Percentiles rank a stretch among this genome's conserved stretches.
Evolutionary conservation across 2,329 filamentous ascomycete genomes (phyloP).

Genomic region (Fusarium poae): DNA sequence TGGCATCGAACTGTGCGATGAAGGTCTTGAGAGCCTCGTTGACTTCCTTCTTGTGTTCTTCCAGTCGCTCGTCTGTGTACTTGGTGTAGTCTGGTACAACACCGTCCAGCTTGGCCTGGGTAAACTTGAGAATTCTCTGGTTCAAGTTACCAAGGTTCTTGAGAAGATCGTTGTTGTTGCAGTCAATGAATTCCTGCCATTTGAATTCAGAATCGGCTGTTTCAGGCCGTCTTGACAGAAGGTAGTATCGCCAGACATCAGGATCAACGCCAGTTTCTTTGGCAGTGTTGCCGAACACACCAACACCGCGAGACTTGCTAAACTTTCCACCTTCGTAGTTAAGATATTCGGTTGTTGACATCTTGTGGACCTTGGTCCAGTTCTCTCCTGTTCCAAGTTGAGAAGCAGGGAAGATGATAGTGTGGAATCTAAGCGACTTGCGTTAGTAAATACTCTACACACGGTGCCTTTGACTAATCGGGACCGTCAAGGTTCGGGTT

Average conservation of each 20-base stretch:
- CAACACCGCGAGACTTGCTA: conserved; percentile 88
- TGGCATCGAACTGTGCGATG: conserved; percentile 75
- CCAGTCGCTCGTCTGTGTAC: conserved; percentile 68
- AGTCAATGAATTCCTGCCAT: conserved; percentile 84
- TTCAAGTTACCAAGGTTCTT: conserved; percentile 82
- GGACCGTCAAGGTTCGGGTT: conserved; percentile 51
- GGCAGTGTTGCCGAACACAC: conserved; percentile 91
- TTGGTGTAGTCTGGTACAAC: conserved; percentile 73
- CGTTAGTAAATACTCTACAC: conserved; percentile 15
- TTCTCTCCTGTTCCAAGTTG: conserved; percentile 86
- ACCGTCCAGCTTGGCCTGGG: conserved; percentile 80
- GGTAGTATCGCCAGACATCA: conserved; percentile 94
- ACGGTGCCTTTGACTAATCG: background rate
- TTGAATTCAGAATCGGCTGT: conserved; percentile 90
- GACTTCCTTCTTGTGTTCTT: conserved; percentile 70
- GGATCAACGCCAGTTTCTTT: conserved; percentile 86
- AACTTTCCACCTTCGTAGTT: conserved; percentile 94
- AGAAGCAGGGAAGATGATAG: conserved; percentile 89
- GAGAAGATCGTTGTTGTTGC: conserved; percentile 90
- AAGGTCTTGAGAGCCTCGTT: conserved; percentile 77
- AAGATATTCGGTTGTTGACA: conserved; percentile 88
- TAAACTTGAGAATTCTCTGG: conserved; percentile 80
- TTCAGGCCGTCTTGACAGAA: conserved; percentile 87
- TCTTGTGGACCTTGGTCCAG: conserved; percentile 90
- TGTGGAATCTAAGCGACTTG: conserved; percentile 65